Conservation (phyloP, 2,329 filamentous ascomycete genomes). For the Cryphonectria nitschkei region DNA sequence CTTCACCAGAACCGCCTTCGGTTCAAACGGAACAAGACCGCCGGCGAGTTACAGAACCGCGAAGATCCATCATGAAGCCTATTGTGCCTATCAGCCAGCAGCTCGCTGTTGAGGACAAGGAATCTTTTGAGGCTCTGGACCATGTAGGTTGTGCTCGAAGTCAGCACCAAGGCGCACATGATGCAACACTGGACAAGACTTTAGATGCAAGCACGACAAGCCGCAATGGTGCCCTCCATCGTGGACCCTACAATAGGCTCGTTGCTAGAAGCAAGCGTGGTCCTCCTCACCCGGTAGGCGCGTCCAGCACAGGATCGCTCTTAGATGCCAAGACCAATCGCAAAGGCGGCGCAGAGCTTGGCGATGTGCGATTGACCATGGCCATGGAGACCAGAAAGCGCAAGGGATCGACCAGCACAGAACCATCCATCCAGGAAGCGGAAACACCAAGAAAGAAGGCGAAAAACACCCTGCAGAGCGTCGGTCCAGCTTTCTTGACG, state of each 20-base stretch:
- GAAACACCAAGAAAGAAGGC: slow-evolving; percentile 3
- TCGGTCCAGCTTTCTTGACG: not conserved
- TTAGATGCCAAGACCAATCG: not conserved
- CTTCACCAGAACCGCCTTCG: slow-evolving; percentile 23
- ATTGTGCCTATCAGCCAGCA: not conserved
- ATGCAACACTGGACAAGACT: not conserved
- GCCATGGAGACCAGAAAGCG: slow-evolving; percentile 11
- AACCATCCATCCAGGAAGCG: not conserved
- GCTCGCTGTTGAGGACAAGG: not conserved
- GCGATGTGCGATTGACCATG: not conserved
- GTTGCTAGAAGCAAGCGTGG: slow-evolving; percentile 14
- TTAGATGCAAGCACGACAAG: not conserved
- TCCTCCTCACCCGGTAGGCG: not conserved
- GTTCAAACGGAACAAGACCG: slow-evolving; percentile 23
- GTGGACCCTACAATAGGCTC: slow-evolving; percentile 24
- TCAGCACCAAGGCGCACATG: not conserved
- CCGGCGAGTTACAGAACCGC: slow-evolving; percentile 17
- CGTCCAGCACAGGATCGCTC: not conserved
- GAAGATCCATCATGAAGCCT: slow-evolving; percentile 24
- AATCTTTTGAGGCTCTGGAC: not conserved
- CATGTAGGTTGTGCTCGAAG: not conserved
- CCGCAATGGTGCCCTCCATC: slow-evolving; percentile 9
- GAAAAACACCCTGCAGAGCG: not conserved
- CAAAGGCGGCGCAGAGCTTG: not conserved
- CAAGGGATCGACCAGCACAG: not conserved